phyloP scores from a whole-genome alignment of 352 stramenopile species.

The Phytophthora cryptogea region DNA sequence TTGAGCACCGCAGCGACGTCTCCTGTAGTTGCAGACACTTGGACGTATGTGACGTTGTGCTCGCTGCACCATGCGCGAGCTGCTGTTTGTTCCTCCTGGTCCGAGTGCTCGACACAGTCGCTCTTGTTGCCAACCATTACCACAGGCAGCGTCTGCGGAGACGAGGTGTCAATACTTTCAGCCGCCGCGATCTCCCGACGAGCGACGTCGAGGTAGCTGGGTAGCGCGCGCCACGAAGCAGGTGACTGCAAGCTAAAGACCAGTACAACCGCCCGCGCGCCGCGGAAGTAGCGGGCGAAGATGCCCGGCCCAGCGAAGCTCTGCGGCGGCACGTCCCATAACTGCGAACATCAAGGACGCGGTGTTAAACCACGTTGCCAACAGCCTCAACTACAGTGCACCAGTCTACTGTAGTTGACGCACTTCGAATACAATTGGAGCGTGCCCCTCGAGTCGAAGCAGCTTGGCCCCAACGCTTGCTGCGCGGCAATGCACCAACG shows the following conservation, averaged over 20 bases:
- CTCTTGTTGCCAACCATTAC: constrained; percentile 37
- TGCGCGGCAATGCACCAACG: constrained; percentile 8
- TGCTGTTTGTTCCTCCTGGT: constrained; percentile 9
- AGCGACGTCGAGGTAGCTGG: constrained; percentile 28
- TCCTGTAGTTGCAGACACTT: constrained; percentile 21
- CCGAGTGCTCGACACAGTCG: constrained; percentile 11
- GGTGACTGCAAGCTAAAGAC: constrained; percentile 45
- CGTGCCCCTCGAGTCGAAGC: constrained; percentile 42
- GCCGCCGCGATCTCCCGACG: constrained; percentile 12
- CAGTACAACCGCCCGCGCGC: constrained; percentile 39
- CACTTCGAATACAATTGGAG: constrained; percentile 53
- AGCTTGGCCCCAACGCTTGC: constrained; percentile 61
- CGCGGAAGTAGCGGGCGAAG: constrained; percentile 46
- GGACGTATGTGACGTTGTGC: constrained; percentile 13
- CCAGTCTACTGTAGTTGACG: background rate
- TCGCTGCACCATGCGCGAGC: constrained; percentile 25
- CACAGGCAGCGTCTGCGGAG: constrained; percentile 13
- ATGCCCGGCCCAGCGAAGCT: constrained; percentile 54
- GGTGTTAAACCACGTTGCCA: background rate
- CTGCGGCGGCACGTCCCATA: constrained; percentile 67
- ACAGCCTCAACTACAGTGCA: background rate
- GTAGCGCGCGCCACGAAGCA: constrained; percentile 34
- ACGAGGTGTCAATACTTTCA: constrained; percentile 5
- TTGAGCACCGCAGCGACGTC: constrained; percentile 13
- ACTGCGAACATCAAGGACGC: constrained; percentile 21